Percentiles rank a stretch among this genome's conserved stretches.
These are phyloP conservation scores for Melanopsichium pennsylvanicum DNA, from an alignment of 1,284 basidiomycete genomes.

Conservation along the genomic window DNA sequence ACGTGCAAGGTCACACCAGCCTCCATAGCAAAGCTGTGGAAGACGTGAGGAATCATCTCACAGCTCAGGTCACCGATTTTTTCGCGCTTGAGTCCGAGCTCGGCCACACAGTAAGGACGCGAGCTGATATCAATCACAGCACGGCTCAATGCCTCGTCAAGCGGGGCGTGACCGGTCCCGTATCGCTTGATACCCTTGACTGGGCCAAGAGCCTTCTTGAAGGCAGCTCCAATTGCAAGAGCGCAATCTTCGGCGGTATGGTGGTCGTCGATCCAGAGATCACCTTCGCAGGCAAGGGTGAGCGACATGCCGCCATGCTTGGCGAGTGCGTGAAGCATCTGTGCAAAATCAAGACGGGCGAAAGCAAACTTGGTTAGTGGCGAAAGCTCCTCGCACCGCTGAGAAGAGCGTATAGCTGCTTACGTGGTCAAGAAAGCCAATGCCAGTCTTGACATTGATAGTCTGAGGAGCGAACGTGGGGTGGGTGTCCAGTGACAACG, in stretches of 20 bases:
- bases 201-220: slow-evolving; percentile 93
- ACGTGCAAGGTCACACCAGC: slow-evolving; percentile 91
- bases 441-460: slow-evolving; percentile 90
- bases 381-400: too few relatives aligned
- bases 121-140: slow-evolving; percentile 98
- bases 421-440: slow-evolving; percentile 98
- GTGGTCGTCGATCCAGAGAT: slow-evolving; percentile 98
- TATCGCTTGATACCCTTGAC: slow-evolving; percentile 93
- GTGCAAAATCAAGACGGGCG: background rate
- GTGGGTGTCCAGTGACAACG: slow-evolving; percentile 81
- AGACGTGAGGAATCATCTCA: slow-evolving; percentile 96
- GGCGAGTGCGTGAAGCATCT: slow-evolving; percentile 66
- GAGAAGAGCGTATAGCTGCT: slow-evolving; percentile 58
- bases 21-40: slow-evolving; percentile 90
- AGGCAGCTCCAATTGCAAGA: slow-evolving; percentile 89
- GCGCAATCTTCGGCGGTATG: slow-evolving; percentile 96
- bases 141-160: slow-evolving; percentile 88
- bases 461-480: slow-evolving; percentile 75
- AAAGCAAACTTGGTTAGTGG: too few relatives aligned
- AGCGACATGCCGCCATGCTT: slow-evolving; percentile 72
- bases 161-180: slow-evolving; percentile 93
- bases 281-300: slow-evolving; percentile 87
- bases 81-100: slow-evolving; percentile 81
- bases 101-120: slow-evolving; percentile 90
- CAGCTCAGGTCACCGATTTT: slow-evolving; percentile 87